phyloP scores from a whole-genome alignment of 805 yeast species.

The Starmerella potacharoeniae region DNA sequence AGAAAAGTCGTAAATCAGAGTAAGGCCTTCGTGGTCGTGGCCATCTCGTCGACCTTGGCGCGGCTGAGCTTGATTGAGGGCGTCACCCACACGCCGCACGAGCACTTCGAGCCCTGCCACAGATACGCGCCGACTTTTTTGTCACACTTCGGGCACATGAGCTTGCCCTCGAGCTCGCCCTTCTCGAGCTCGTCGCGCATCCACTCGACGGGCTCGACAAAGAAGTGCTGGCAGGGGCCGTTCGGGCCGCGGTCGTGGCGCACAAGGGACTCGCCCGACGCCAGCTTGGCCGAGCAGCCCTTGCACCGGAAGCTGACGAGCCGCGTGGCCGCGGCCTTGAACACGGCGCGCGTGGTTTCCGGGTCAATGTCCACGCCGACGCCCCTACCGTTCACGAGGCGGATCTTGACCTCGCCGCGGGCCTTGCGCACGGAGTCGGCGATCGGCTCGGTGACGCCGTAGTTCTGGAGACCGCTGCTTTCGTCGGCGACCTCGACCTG shows the following conservation, averaged over 20 bases:
- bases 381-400: neutral
- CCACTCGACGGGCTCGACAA: slow-evolving; percentile 84
- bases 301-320: slow-evolving; percentile 49
- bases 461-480: neutral
- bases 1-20: neutral
- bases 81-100: slow-evolving; percentile 91
- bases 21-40: neutral
- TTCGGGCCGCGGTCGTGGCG: slow-evolving; percentile 34
- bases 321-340: slow-evolving; percentile 15
- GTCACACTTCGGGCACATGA: slow-evolving; percentile 72
- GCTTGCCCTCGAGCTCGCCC: slow-evolving; percentile 76
- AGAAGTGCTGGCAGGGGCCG: slow-evolving; percentile 62
- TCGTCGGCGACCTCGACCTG: slow-evolving; percentile 10
- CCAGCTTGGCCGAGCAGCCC: slow-evolving; percentile 64
- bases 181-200: slow-evolving; percentile 69
- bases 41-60: slow-evolving; percentile 65
- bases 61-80: slow-evolving; percentile 79
- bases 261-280: slow-evolving; percentile 49
- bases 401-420: neutral
- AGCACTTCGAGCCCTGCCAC: slow-evolving; percentile 91
- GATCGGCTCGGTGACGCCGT: slow-evolving; percentile 13
- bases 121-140: slow-evolving; percentile 82
- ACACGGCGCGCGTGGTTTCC: slow-evolving; percentile 4
- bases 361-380: neutral
- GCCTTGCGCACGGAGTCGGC: slow-evolving; percentile 3